These are phyloP conservation scores for Multifurca ochricompacta DNA, from an alignment of 768 basidiomycete species.

Conservation along the genomic window DNA sequence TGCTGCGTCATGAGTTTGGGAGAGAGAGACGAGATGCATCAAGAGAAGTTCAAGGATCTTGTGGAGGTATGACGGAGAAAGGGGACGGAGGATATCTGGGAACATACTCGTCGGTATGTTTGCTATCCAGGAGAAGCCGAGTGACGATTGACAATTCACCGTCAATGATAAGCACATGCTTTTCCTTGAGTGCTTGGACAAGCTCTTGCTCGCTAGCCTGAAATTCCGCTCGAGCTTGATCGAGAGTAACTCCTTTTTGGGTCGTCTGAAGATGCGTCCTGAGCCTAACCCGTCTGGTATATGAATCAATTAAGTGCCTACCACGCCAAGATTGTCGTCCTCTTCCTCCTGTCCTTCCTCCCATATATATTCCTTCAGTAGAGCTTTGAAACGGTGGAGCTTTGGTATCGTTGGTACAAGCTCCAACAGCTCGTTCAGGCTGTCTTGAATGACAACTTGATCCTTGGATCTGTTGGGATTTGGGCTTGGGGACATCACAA, in stretches of 20 bases:
- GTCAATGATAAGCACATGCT: constrained; percentile 64
- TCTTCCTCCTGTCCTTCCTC: constrained; percentile 55
- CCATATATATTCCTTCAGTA: constrained; percentile 63
- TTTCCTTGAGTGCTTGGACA: constrained; percentile 50
- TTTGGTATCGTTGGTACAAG: constrained; percentile 70
- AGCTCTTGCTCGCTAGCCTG: constrained; percentile 83
- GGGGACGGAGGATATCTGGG: constrained; percentile 64
- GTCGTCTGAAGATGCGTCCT: constrained; percentile 24
- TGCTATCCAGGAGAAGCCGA: neutral
- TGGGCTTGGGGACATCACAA: constrained; percentile 53
- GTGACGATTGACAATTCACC: constrained; percentile 38
- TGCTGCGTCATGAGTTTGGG: constrained; percentile 43
- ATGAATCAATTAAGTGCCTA: constrained; percentile 12
- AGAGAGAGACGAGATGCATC: constrained; percentile 59
- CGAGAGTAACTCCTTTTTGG: constrained; percentile 42
- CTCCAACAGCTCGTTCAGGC: constrained; percentile 80
- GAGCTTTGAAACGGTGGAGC: constrained; percentile 51
- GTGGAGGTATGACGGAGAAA: constrained; percentile 57
- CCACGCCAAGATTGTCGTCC: constrained; percentile 29
- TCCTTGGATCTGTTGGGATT: constrained; percentile 30
- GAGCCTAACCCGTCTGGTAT: neutral
- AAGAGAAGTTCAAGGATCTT: constrained; percentile 70
- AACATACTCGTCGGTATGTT: neutral
- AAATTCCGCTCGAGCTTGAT: constrained; percentile 52
- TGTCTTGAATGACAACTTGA: constrained; percentile 65